Base-by-base conservation (phyloP, 108 stramenopile genomes). In the Skeletonema marinoi region DNA sequence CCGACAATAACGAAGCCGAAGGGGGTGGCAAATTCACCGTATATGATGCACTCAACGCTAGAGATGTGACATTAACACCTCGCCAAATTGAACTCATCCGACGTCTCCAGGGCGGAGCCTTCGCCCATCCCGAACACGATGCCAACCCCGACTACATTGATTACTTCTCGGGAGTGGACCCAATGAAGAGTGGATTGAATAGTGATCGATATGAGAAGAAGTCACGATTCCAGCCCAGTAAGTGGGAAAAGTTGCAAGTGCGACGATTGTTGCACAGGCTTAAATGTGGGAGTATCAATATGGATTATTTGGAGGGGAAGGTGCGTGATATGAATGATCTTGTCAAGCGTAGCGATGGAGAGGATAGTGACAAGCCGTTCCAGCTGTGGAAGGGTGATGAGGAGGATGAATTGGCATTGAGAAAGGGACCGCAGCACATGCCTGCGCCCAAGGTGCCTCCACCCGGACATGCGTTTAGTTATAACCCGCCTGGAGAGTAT, bases 401-500 rank as follows among this genome's bases (percentile, higher is more conserved):
- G 60, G 99, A 98, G 71, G 95, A 97, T 65, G 93, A 95, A 70
- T 70, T 92, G 62, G 73, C 87, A 31, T 83, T 94, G 79, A 83
- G 92, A 19, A 94, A 93, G 81, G 96, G 96, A 65, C 98, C 97
- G 9, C 91, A 92, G 71, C 98, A 97, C 81, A 95, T 99, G 50
- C 89, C 98, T 3, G 97, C 99, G 31, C 98, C 99, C n/a, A 99
- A 99, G 83, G 78, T 91, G 30, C 89, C 96, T 9, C 96, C 97
- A 51, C 99, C 99, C 0, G 97, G 97, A 21, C 98, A 99, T 74
- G 97, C 96, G 3, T 96, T 95, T 71, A 93, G 90, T 42, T 99
- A 99, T 88, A 87, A 95, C 66, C 99, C 99, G 30, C 99, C 99
- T 0, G 92, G 87, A 65, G 99, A 99, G 78, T 99, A 98, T 74